These are phyloP conservation scores for Plasmodium vivax DNA, from an alignment of 169 alveolate species.

Conservation along the genomic window DNA sequence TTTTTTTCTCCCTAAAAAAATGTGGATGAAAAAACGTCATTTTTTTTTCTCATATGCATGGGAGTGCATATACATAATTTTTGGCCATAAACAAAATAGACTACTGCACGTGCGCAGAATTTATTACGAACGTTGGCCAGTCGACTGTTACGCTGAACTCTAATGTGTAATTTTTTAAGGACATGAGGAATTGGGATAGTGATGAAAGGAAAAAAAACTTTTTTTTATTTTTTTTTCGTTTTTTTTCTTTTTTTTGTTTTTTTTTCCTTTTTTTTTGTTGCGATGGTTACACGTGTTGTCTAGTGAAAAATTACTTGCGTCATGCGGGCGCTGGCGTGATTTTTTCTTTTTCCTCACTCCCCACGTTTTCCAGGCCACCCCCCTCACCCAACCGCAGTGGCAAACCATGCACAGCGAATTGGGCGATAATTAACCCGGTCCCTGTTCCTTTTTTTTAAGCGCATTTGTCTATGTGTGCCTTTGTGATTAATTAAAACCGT, in stretches of 20 bases:
- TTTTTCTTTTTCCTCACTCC: not conserved
- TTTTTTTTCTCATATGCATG: not conserved
- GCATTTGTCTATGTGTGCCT: not conserved
- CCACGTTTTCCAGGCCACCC: not conserved
- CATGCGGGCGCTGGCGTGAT: not conserved
- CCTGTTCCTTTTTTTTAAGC: not conserved
- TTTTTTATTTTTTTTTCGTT: no score
- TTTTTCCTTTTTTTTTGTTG: not conserved
- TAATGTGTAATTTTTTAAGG: not conserved
- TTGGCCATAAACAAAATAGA: not conserved
- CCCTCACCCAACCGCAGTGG: not conserved
- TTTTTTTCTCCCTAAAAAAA: not conserved
- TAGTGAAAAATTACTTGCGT: not conserved
- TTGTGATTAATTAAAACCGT: not conserved
- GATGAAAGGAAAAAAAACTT: not conserved
- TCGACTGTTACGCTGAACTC: not conserved
- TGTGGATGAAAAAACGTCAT: not conserved
- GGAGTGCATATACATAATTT: conserved; percentile 12
- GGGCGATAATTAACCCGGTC: not conserved
- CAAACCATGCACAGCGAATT: not conserved
- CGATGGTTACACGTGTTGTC: not conserved
- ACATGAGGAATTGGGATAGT: not conserved
- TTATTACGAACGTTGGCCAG: not conserved
- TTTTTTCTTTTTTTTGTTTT: no score
- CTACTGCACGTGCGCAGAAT: not conserved